Percentiles rank a stretch among this genome's conserved stretches.
These are phyloP conservation scores for Lipomyces oligophaga DNA, from an alignment of 805 yeast genomes.

Conservation along the genomic window DNA sequence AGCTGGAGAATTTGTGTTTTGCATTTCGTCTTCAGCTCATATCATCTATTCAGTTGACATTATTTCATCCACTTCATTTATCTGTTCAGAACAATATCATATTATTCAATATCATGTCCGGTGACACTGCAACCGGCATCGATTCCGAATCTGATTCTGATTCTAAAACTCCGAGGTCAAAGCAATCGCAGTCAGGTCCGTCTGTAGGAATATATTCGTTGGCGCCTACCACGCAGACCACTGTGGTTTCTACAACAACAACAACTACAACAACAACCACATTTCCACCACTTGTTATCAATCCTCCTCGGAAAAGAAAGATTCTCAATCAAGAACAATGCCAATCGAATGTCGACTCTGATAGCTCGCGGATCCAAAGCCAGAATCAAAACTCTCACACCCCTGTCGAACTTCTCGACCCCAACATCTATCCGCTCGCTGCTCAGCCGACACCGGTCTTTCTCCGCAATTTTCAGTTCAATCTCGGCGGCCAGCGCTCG, in stretches of 20 bases:
- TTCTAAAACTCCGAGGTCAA: too few species aligned
- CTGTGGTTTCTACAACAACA: conserved; percentile 28
- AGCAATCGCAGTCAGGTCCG: too few species aligned
- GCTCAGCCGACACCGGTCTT: conserved; percentile 36
- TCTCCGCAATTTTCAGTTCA: conserved; percentile 35
- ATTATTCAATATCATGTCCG: too few species aligned
- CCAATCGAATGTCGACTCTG: background rate
- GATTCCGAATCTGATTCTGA: too few species aligned
- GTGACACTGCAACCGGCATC: too few species aligned
- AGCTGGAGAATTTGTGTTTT: too few species aligned
- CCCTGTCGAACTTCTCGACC: conserved; percentile 10
- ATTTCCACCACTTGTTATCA: conserved; percentile 25
- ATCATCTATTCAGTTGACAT: too few species aligned
- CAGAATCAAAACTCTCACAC: too few species aligned
- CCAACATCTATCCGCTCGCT: conserved; percentile 35
- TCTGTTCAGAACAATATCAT: too few species aligned
- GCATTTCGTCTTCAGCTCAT: too few species aligned
- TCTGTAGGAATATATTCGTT: conserved; percentile 13
- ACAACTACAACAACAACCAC: conserved; percentile 29
- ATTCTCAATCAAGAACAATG: background rate
- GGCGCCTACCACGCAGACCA: conserved; percentile 27
- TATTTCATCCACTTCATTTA: too few species aligned
- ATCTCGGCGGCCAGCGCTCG: conserved; percentile 30
- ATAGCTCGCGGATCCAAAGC: too few species aligned
- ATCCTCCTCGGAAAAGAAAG: conserved; percentile 11